phyloP scores from a whole-genome alignment of 805 yeast genomes.

The Candida ovalis region DNA sequence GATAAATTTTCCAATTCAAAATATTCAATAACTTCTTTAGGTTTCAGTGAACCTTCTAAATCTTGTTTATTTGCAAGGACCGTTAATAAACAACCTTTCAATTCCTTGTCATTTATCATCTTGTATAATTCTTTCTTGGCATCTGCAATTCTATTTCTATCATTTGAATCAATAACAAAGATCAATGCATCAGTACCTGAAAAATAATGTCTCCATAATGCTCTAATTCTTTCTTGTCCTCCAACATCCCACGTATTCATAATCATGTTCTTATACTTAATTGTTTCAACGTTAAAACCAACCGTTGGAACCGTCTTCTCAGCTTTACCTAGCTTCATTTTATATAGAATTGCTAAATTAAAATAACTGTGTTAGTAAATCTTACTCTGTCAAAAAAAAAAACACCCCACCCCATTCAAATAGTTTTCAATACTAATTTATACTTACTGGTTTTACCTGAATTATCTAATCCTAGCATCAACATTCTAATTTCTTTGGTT shows the following conservation, averaged over 20 bases:
- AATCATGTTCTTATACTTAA: conserved; percentile 40
- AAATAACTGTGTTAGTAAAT: too few relatives aligned
- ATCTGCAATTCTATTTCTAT: conserved; percentile 66
- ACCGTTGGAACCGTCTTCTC: conserved; percentile 86
- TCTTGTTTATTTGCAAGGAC: conserved; percentile 92
- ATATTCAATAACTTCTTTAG: conserved; percentile 73
- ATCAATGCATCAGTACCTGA: conserved; percentile 90
- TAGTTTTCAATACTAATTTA: not conserved
- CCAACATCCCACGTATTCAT: conserved; percentile 85
- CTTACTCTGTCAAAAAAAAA: too few relatives aligned
- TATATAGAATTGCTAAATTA: conserved; percentile 63
- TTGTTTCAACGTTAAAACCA: conserved; percentile 81
- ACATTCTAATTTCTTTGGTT: conserved; percentile 43
- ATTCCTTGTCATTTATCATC: conserved; percentile 78
- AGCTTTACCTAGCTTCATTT: conserved; percentile 72
- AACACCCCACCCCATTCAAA: not conserved
- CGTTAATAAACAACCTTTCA: conserved; percentile 71
- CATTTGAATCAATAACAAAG: conserved; percentile 85
- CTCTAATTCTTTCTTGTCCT: conserved; percentile 90
- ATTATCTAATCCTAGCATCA: conserved; percentile 89
- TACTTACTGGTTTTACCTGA: conserved; percentile 77
- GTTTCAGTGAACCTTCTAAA: conserved; percentile 64
- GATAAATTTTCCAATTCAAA: conserved; percentile 58
- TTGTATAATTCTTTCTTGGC: conserved; percentile 74
- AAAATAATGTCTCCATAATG: conserved; percentile 93